Evolutionary conservation across 2,329 filamentous ascomycete genomes (phyloP).

Genomic region (Trichoderma sp.): DNA sequence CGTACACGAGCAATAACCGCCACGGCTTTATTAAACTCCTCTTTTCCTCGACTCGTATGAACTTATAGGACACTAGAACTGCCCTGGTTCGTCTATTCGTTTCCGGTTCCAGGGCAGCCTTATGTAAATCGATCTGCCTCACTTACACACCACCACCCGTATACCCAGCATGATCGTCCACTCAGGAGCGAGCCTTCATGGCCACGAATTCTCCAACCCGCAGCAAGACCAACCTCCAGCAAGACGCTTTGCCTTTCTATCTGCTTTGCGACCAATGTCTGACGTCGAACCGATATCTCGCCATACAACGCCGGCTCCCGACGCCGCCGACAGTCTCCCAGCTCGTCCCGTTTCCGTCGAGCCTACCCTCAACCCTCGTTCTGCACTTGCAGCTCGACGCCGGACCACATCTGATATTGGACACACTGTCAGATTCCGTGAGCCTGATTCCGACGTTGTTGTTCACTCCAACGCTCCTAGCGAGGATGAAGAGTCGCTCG

Average conservation of each 20-base stretch:
- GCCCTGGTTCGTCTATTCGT: conserved; percentile 6
- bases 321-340: neutral
- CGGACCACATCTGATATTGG: conserved; percentile 46
- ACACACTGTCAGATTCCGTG: conserved; percentile 50
- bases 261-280: conserved; percentile 46
- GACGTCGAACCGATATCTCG: conserved; percentile 35
- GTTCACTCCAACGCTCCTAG: conserved; percentile 42
- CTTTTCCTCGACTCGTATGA: conserved; percentile 6
- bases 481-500: conserved; percentile 53
- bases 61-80: neutral
- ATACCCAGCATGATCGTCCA: conserved; percentile 58
- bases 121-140: conserved; percentile 1
- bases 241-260: conserved; percentile 48
- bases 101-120: conserved; percentile 2
- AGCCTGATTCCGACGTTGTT: conserved; percentile 40
- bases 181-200: conserved; percentile 62
- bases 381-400: conserved; percentile 31
- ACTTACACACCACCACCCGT: neutral
- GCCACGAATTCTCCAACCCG: conserved; percentile 59
- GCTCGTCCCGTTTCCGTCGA: conserved; percentile 22
- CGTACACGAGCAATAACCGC: conserved; percentile 10
- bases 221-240: conserved; percentile 40
- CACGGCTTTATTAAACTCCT: neutral
- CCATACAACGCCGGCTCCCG: neutral
- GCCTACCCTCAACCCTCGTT: conserved; percentile 8